Base-by-base conservation (phyloP, 257 asterid species). In the Solanum neorickii region DNA sequence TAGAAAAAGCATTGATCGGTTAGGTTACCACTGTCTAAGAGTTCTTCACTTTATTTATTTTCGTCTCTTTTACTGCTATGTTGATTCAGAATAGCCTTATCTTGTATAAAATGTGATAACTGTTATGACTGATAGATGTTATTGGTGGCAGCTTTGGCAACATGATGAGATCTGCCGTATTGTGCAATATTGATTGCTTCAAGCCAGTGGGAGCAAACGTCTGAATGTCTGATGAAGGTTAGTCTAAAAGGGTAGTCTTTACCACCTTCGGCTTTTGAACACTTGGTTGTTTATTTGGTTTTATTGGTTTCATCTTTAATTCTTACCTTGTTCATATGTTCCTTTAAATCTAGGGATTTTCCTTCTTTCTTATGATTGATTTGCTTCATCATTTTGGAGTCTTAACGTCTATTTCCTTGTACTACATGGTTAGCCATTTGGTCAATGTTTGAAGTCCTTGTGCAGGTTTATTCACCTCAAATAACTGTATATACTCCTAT, bases 1-100 rank as follows among this genome's bases (percentile, higher is more conserved):
- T 33, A 91, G 99, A 93, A 97, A 95, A 91, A 97, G 98, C 93
- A 95, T 97, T 86, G 99, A 97, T 89, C 98, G 99, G 99, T 97
- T 89, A 91, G 98, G 84, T 90, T 92, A 83, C 89, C 82, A 88
- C 88, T 91, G 87, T 84, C 89, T 91, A 69, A 33, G 80, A 85
- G 66, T 87, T 85, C 62, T 89, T 90, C 66, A 44, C 77, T 47
- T 87, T 87, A 69, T 37, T 27, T 85, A 70, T 44, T n/a, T 52
- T 33, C 7, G 20, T 65, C 39, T 59, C 82, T 72, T 85, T 68
- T n/a, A 29, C 66, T 6, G 7, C 27, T 27, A 78, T 25, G 42
- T 29, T 49, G 29, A 18, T 49, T 49, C 42, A 82, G 42, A 82
- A 29, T 70, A 39, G 27, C 7, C n/a, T 62, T 20, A 44, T 91